These are phyloP conservation scores for Trichomonas vaginalis DNA, from an alignment of 208 protist genomes.

Conservation along the genomic window DNA sequence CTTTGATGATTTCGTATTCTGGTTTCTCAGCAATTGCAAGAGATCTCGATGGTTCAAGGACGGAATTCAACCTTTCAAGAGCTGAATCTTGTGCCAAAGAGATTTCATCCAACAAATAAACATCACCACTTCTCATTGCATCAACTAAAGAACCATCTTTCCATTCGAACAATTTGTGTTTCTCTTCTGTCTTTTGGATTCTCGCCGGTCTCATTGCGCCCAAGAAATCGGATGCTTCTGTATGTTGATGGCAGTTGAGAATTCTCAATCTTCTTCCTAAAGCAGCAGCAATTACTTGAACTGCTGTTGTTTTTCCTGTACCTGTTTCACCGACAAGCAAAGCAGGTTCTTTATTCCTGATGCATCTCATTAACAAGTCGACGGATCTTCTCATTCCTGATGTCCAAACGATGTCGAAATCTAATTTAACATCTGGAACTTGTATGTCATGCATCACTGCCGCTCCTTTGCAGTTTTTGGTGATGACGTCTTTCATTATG, in stretches of 20 bases:
- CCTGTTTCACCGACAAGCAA: constrained; percentile 95
- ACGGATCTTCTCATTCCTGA: constrained; percentile 30
- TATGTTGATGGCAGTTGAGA: constrained; percentile 99
- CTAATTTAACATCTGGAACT: neutral
- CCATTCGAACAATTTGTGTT: constrained; percentile 92
- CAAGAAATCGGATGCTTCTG: constrained; percentile 93
- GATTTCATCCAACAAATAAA: constrained; percentile 98
- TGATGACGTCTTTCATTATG: constrained; percentile 48
- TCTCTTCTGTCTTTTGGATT: neutral
- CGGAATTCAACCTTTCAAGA: constrained; percentile 97
- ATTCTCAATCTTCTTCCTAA: constrained; percentile 61
- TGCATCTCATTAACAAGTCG: constrained; percentile 27
- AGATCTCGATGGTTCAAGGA: constrained; percentile 83
- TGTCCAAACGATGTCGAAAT: constrained; percentile 29
- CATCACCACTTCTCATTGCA: constrained; percentile 85
- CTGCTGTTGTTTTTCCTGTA: constrained; percentile 64
- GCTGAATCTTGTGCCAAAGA: constrained; percentile 97
- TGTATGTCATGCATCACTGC: neutral
- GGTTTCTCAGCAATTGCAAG: constrained; percentile 89
- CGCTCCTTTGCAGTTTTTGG: neutral
- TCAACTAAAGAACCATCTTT: constrained; percentile 91
- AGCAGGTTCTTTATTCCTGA: constrained; percentile 63
- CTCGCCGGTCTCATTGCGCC: constrained; percentile 50
- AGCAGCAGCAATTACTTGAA: constrained; percentile 44
- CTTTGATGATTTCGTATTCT: constrained; percentile 27